These are phyloP conservation scores for Agaricus subrufescens DNA, from an alignment of 768 basidiomycete genomes.

Conservation along the genomic window DNA sequence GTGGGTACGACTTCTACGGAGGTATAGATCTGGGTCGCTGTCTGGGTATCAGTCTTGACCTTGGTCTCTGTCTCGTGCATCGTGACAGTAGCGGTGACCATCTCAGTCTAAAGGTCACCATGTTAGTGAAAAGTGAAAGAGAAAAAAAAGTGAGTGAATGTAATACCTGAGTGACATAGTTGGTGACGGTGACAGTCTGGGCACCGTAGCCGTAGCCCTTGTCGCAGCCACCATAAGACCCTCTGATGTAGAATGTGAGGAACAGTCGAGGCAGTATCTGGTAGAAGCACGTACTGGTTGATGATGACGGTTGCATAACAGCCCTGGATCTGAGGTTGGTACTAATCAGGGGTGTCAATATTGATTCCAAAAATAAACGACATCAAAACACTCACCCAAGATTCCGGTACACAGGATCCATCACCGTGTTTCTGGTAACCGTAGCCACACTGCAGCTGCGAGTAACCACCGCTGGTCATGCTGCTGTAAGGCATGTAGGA, in stretches of 20 bases:
- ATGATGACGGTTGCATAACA: constrained; percentile 69
- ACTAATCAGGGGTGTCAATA: constrained; percentile 21
- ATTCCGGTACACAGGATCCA: constrained; percentile 48
- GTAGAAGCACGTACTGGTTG: constrained; percentile 27
- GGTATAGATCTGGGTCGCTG: constrained; percentile 40
- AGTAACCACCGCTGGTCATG: constrained; percentile 61
- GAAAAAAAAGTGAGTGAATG: background rate
- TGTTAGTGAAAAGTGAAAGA: background rate
- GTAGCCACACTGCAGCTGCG: constrained; percentile 65
- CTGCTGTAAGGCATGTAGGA: constrained; percentile 53
- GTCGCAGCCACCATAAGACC: constrained; percentile 7
- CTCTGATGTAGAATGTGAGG: constrained; percentile 12
- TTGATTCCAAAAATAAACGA: background rate
- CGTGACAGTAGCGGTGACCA: constrained; percentile 40
- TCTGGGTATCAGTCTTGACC: constrained; percentile 37
- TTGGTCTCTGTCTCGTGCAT: constrained; percentile 35
- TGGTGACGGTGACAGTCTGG: constrained; percentile 20
- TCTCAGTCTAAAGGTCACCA: constrained; percentile 13
- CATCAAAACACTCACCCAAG: constrained; percentile 46
- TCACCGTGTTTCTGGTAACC: constrained; percentile 54
- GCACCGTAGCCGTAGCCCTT: constrained; percentile 10
- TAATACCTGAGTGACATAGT: constrained; percentile 33
- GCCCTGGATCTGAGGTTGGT: constrained; percentile 34
- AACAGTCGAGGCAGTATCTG: background rate
- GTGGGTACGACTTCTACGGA: constrained; percentile 55